Evolutionary conservation across 805 yeast genomes (phyloP).

Genomic region (Yamadazyma ubonensis): DNA sequence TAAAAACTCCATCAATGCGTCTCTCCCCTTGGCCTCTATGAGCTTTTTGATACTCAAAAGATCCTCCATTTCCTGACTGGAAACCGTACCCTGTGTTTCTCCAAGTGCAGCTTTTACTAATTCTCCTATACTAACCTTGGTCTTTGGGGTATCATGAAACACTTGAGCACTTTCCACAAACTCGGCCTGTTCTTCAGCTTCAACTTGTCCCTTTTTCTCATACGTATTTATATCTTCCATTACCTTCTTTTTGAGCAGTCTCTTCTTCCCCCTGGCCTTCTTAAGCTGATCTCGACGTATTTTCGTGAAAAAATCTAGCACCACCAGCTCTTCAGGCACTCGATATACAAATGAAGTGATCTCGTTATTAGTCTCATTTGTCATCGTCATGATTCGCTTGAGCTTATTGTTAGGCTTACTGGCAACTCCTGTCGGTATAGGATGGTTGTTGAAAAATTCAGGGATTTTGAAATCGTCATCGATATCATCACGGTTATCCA

Average conservation of each 20-base stretch:
- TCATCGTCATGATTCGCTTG: constrained; percentile 21
- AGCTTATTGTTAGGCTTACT: constrained; percentile 20
- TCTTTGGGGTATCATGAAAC: constrained; percentile 4
- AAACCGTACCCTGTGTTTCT: constrained; percentile 2
- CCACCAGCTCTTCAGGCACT: constrained; percentile 64
- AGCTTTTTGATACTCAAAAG: constrained; percentile 57
- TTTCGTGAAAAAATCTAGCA: constrained; percentile 65
- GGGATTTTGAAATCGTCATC: constrained; percentile 29
- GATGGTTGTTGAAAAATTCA: constrained; percentile 25
- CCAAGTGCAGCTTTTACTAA: constrained; percentile 44
- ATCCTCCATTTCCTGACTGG: constrained; percentile 45
- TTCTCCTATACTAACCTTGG: constrained; percentile 43
- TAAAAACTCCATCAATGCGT: constrained; percentile 59
- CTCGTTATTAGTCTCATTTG: constrained; percentile 15
- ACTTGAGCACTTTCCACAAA: constrained; percentile 10
- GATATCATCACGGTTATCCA: constrained; percentile 18
- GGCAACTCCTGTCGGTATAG: constrained; percentile 20
- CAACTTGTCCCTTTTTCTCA: constrained; percentile 18
- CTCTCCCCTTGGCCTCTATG: constrained; percentile 69
- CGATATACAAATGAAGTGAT: constrained; percentile 52
- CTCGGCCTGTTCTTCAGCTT: constrained; percentile 8
- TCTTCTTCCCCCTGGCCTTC: constrained; percentile 19
- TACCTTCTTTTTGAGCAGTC: constrained; percentile 2
- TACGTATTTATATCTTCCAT: constrained; percentile 24
- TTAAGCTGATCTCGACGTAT: constrained; percentile 33